Conservation (phyloP, 306 rosid genomes). For the Glycine soja region DNA sequence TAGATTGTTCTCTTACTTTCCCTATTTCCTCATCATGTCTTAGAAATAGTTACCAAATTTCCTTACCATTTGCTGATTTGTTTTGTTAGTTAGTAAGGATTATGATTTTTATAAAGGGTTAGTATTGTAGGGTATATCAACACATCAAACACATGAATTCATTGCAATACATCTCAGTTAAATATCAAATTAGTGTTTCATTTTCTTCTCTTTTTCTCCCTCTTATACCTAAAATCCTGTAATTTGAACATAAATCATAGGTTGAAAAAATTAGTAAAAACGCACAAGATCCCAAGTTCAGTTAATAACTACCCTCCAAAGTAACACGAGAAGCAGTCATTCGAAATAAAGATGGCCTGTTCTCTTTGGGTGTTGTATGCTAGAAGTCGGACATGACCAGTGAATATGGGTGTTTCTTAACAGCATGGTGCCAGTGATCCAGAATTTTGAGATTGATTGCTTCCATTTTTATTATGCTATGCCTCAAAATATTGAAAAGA, state of each 20-base stretch:
- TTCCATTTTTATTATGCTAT: slow-evolving; percentile 96
- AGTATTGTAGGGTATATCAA: neutral
- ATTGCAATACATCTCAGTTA: neutral
- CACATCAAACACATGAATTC: neutral
- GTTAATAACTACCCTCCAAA: slow-evolving; percentile 74
- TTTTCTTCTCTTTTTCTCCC: neutral
- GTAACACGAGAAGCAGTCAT: slow-evolving; percentile 99
- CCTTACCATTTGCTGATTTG: neutral
- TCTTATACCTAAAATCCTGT: neutral
- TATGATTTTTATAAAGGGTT: neutral
- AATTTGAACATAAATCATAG: slow-evolving; percentile 1
- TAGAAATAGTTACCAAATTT: neutral
- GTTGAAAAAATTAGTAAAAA: slow-evolving; percentile 31
- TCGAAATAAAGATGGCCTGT: slow-evolving; percentile 93
- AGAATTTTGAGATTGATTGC: slow-evolving; percentile 84
- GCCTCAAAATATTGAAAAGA: slow-evolving; percentile 96
- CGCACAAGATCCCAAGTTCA: slow-evolving; percentile 27
- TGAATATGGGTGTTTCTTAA: slow-evolving; percentile 97
- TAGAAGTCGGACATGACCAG: slow-evolving; percentile 99
- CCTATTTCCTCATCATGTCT: neutral
- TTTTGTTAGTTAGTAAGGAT: neutral
- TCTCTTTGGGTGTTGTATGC: slow-evolving; percentile 89
- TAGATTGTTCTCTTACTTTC: neutral
- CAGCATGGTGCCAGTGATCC: slow-evolving; percentile 99
- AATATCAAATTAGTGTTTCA: neutral